Conservation (phyloP, 1,284 basidiomycete genomes). For the Rhodotorula glutinis region DNA sequence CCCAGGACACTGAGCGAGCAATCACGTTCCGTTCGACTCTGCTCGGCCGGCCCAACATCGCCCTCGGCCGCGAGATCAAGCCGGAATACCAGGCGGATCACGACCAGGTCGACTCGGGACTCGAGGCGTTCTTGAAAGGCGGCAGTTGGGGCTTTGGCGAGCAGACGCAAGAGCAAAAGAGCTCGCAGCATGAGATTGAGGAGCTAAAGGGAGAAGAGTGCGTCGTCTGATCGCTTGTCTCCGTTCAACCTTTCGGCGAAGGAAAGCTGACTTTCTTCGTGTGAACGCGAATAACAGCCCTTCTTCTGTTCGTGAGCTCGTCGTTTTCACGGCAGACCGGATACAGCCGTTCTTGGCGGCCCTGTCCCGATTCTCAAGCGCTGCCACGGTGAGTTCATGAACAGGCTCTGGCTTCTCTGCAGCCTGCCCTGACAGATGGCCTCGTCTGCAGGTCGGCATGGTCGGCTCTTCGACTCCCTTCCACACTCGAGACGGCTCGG, state of each 20-base stretch:
- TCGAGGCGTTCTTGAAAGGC: conserved; percentile 32
- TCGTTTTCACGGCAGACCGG: conserved; percentile 35
- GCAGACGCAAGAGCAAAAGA: neutral
- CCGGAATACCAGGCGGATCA: conserved; percentile 7
- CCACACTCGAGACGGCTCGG: conserved; percentile 17
- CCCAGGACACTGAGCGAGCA: neutral
- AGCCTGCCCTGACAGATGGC: too few relatives aligned
- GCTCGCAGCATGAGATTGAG: neutral
- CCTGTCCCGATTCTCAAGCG: conserved; percentile 9
- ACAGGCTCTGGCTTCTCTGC: neutral
- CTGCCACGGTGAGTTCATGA: conserved; percentile 8
- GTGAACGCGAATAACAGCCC: neutral
- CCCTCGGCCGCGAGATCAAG: conserved; percentile 31
- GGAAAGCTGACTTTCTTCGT: too few relatives aligned
- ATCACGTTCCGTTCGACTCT: conserved; percentile 21
- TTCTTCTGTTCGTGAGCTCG: conserved; percentile 19
- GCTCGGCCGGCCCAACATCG: conserved; percentile 29
- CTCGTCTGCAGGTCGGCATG: conserved; percentile 36
- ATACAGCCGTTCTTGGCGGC: conserved; percentile 28
- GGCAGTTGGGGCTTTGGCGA: conserved; percentile 37
- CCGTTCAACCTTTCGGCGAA: too few relatives aligned
- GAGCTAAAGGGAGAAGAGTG: conserved; percentile 21
- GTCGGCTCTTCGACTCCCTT: conserved; percentile 35
- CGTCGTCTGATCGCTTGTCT: neutral
- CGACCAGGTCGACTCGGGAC: conserved; percentile 9